phyloP scores from a whole-genome alignment of 805 yeast genomes.

The Lachancea sp. region DNA sequence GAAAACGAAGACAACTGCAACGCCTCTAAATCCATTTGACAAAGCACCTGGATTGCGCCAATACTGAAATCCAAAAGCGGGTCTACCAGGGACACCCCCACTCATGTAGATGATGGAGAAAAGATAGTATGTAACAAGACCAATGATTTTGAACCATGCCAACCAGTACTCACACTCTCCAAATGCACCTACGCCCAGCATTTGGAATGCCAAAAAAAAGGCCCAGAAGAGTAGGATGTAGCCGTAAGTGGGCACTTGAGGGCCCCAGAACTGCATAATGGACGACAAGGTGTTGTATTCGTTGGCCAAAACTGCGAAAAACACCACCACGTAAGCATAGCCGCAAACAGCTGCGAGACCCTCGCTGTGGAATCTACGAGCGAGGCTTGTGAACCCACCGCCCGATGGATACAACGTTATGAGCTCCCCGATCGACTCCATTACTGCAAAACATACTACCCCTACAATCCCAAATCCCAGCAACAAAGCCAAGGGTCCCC shows the following conservation, averaged over 20 bases:
- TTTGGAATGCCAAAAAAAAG: constrained; percentile 27
- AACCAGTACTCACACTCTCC: constrained; percentile 53
- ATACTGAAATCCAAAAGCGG: constrained; percentile 27
- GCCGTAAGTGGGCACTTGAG: constrained; percentile 15
- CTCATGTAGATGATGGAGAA: constrained; percentile 50
- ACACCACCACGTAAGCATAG: constrained; percentile 13
- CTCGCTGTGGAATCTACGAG: constrained; percentile 9
- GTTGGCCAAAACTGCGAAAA: constrained; percentile 8
- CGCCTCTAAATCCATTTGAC: constrained; percentile 35
- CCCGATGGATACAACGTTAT: constrained; percentile 7
- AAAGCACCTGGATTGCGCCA: constrained; percentile 43
- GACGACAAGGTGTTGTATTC: constrained; percentile 7
- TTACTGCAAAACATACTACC: constrained; percentile 10
- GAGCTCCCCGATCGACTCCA: constrained; percentile 17
- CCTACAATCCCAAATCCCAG: constrained; percentile 15
- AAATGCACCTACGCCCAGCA: constrained; percentile 47
- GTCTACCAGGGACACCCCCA: constrained; percentile 48
- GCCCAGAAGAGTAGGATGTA: constrained; percentile 14
- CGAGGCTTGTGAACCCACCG: constrained; percentile 8
- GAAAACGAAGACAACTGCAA: constrained; percentile 52
- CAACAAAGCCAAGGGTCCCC: constrained; percentile 13
- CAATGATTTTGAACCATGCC: constrained; percentile 54
- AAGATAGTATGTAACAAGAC: constrained; percentile 54
- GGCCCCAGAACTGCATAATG: constrained; percentile 11
- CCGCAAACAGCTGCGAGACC: constrained; percentile 12